A percentile compares a stretch with the other conserved stretches of the same genome.
phyloP scores from a whole-genome alignment of 2,329 filamentous ascomycete species.

The Mycogone perniciosa region DNA sequence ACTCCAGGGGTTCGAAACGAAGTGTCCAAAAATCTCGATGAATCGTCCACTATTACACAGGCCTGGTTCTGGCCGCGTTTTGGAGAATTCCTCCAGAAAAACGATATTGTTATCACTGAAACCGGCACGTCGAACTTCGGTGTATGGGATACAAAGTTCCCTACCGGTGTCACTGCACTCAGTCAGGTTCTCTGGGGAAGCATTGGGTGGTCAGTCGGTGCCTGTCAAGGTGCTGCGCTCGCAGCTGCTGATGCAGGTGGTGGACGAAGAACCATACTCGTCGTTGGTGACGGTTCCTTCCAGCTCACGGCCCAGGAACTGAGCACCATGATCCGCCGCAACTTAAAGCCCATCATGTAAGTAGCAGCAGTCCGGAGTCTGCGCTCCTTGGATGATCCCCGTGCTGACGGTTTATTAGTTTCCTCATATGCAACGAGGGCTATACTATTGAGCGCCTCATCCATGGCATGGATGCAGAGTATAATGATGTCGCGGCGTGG shows the following conservation, averaged over 20 bases:
- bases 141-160: conserved; percentile 79
- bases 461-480: conserved; percentile 70
- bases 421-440: conserved; percentile 81
- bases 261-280: conserved; percentile 66
- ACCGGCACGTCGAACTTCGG: conserved; percentile 87
- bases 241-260: conserved; percentile 60
- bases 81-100: conserved; percentile 62
- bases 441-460: conserved; percentile 88
- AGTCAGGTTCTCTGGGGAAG: conserved; percentile 72
- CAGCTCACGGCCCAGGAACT: conserved; percentile 81
- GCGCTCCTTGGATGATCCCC: conserved; percentile 15
- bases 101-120: conserved; percentile 78
- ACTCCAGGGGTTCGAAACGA: conserved; percentile 50
- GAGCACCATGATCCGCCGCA: conserved; percentile 73
- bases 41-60: conserved; percentile 52
- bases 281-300: conserved; percentile 84
- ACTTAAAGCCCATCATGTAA: conserved; percentile 70
- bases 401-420: conserved; percentile 36
- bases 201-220: conserved; percentile 55
- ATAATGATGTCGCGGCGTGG: conserved; percentile 79
- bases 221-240: conserved; percentile 60
- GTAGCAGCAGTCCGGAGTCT: conserved; percentile 21
- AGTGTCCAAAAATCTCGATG: conserved; percentile 34
- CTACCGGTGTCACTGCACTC: conserved; percentile 67
- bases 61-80: conserved; percentile 72